phyloP scores from a whole-genome alignment of 805 yeast species.

The Candida orba region DNA sequence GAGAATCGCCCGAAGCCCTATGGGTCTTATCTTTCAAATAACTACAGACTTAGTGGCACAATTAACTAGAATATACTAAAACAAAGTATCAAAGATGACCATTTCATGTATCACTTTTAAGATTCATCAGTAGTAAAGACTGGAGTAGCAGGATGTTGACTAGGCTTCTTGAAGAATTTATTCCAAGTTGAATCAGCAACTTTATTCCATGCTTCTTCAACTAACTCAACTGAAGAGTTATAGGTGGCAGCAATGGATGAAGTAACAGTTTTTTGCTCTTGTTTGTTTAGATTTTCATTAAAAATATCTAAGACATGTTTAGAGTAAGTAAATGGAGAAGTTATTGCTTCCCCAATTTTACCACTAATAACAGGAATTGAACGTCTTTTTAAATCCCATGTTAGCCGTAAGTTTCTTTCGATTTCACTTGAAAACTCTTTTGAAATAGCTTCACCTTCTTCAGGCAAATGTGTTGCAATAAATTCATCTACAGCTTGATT shows the following conservation, averaged over 20 bases:
- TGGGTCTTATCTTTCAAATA: too few relatives aligned
- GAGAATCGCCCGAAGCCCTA: too few relatives aligned
- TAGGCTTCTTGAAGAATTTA: constrained; percentile 4
- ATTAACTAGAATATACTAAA: too few relatives aligned
- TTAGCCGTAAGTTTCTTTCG: constrained; percentile 40
- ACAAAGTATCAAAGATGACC: too few relatives aligned
- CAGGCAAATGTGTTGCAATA: constrained; percentile 33
- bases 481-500: constrained; percentile 45
- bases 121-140: not conserved
- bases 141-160: too few relatives aligned
- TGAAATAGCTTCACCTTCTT: constrained; percentile 31
- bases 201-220: constrained; percentile 23
- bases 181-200: constrained; percentile 12
- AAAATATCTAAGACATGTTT: constrained; percentile 33
- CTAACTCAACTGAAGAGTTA: constrained; percentile 25
- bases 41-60: too few relatives aligned
- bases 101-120: not conserved
- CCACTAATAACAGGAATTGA: constrained; percentile 29
- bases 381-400: constrained; percentile 33
- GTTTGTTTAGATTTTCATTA: constrained; percentile 32
- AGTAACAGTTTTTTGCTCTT: constrained; percentile 27
- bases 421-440: constrained; percentile 49
- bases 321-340: constrained; percentile 30
- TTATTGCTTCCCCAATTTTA: constrained; percentile 21
- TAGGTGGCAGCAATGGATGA: constrained; percentile 28